Evolutionary conservation across 768 basidiomycete species (phyloP).

Genomic region (Lentinus brumalis): DNA sequence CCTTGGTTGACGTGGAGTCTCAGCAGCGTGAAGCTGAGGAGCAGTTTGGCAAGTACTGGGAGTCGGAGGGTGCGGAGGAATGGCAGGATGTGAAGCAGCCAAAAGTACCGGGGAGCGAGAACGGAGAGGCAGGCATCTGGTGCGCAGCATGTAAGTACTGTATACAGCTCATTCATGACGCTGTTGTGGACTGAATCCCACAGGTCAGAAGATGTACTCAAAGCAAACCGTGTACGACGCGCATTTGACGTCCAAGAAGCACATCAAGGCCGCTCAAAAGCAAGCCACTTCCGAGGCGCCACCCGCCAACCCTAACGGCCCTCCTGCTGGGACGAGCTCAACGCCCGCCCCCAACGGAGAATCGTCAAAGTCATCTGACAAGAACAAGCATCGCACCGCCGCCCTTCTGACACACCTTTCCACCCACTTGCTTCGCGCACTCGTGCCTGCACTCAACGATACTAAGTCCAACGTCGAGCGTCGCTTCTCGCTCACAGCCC

Average conservation of each 20-base stretch:
- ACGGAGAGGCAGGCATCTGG: conserved; percentile 81
- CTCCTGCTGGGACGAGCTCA: conserved; percentile 55
- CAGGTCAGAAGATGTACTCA: conserved; percentile 93
- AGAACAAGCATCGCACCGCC: conserved; percentile 58
- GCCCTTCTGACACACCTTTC: conserved; percentile 75
- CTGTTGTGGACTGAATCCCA: not conserved
- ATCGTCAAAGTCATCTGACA: conserved; percentile 35
- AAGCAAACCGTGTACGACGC: conserved; percentile 99
- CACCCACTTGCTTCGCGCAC: conserved; percentile 62
- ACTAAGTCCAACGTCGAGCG: conserved; percentile 97
- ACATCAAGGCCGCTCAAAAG: conserved; percentile 85
- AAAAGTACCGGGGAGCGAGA: conserved; percentile 41
- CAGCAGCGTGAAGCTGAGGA: conserved; percentile 63
- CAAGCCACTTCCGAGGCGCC: conserved; percentile 51
- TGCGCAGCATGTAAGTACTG: conserved; percentile 81
- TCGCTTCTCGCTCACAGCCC: conserved; percentile 93
- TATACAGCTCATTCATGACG: not conserved
- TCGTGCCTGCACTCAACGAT: conserved; percentile 74
- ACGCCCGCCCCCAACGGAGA: conserved; percentile 20
- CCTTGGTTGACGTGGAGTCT: conserved; percentile 73
- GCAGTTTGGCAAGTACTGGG: conserved; percentile 84
- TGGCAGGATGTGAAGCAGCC: conserved; percentile 62
- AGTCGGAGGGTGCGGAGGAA: conserved; percentile 66
- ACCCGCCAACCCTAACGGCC: conserved; percentile 62
- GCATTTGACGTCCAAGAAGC: conserved; percentile 94